Evolutionary conservation across 148 eudicot genomes (phyloP).

Genomic region (Limonium bicolor): DNA sequence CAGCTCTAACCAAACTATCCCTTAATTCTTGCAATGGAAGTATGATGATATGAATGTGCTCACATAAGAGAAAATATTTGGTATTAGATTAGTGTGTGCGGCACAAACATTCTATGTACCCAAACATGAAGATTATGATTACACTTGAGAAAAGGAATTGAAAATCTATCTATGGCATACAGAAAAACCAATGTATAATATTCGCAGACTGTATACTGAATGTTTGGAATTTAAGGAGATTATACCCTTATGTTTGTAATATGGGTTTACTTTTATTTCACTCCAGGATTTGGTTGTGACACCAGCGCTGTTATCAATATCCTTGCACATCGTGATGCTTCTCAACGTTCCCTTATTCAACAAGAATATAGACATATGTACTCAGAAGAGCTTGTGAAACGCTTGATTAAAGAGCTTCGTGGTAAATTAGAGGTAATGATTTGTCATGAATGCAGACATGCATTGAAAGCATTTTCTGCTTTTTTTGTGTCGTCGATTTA

Average conservation of each 20-base stretch:
- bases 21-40: too few relatives aligned
- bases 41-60: too few relatives aligned
- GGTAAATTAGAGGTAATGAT: conserved; percentile 47
- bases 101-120: neutral
- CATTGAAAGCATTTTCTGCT: too few relatives aligned
- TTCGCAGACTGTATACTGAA: neutral
- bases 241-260: neutral
- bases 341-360: conserved; percentile 47
- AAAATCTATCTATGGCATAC: neutral
- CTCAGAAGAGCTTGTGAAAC: conserved; percentile 48
- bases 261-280: neutral
- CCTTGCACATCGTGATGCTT: conserved; percentile 64
- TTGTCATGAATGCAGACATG: too few relatives aligned
- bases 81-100: too few relatives aligned
- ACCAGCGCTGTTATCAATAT: conserved; percentile 41
- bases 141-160: neutral
- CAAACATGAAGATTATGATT: neutral
- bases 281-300: conserved; percentile 68
- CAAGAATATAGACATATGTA: conserved; percentile 43
- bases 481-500: too few relatives aligned
- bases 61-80: too few relatives aligned
- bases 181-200: neutral
- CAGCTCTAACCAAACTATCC: too few relatives aligned
- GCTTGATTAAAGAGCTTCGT: conserved; percentile 44
- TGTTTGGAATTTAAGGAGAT: neutral